Conservation (phyloP, 257 asterid species). For the Jasminum sambac region DNA sequence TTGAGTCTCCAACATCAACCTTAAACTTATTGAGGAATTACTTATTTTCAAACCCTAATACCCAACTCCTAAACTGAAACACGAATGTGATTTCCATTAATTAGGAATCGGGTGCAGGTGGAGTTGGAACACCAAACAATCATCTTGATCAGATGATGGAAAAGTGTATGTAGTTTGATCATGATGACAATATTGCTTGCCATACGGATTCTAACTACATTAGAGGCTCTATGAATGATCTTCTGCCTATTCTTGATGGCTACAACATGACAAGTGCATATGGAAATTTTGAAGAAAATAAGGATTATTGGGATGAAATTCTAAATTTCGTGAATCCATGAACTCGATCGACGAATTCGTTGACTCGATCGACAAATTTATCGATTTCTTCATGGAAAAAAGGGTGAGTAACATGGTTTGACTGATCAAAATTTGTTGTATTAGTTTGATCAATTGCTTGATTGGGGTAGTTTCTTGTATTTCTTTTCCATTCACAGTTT, state of each 20-base stretch:
- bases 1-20: constrained; percentile 48
- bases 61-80: constrained; percentile 16
- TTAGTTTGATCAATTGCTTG: background rate
- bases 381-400: background rate
- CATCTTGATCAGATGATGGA: constrained; percentile 24
- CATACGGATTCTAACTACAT: constrained; percentile 19
- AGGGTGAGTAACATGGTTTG: background rate
- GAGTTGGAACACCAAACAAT: background rate
- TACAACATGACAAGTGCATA: constrained; percentile 2
- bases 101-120: constrained; percentile 17
- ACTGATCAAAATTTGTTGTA: background rate
- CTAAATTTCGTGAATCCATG: constrained; percentile 44
- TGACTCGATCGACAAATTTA: constrained; percentile 19
- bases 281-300: constrained; percentile 34
- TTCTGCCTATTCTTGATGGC: constrained; percentile 11
- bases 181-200: background rate
- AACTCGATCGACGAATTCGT: constrained; percentile 38
- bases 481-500: no score
- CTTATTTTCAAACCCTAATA: background rate
- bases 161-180: background rate
- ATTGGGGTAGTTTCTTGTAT: no score
- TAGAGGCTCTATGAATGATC: constrained; percentile 25
- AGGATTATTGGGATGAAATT: constrained; percentile 39
- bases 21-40: constrained; percentile 29
- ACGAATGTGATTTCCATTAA: constrained; percentile 7